Percentiles rank a stretch among this genome's conserved stretches.
These are phyloP conservation scores for Nicotiana rustica DNA, from an alignment of 305 asterid genomes.

Conservation along the genomic window DNA sequence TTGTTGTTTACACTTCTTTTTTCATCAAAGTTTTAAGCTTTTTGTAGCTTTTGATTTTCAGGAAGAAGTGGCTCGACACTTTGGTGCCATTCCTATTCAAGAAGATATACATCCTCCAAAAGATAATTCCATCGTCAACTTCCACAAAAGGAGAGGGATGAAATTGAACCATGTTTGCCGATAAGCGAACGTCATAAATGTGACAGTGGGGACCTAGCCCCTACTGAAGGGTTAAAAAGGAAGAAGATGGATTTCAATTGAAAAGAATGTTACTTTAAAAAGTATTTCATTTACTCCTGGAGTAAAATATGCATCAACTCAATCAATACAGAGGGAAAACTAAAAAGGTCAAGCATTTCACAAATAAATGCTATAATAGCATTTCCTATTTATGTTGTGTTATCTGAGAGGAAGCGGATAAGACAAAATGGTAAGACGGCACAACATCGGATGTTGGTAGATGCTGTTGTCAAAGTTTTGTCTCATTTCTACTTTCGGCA, in stretches of 20 bases:
- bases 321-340: neutral
- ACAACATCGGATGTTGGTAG: too few relatives aligned
- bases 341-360: conserved; percentile 1
- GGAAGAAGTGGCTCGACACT: conserved; percentile 37
- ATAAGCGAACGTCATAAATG: neutral
- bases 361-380: neutral
- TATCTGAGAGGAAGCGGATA: too few relatives aligned
- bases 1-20: conserved; percentile 42
- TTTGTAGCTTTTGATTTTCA: conserved; percentile 44
- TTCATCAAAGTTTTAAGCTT: conserved; percentile 55
- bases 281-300: neutral
- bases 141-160: conserved; percentile 12
- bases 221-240: neutral
- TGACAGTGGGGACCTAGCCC: neutral
- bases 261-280: neutral
- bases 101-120: conserved; percentile 42
- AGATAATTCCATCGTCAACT: conserved; percentile 34
- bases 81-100: conserved; percentile 65
- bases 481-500: too few relatives aligned
- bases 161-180: neutral
- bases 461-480: too few relatives aligned
- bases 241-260: neutral
- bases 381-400: too few relatives aligned
- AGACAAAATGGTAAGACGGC: too few relatives aligned
- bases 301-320: neutral